Base-by-base conservation (phyloP, 305 asterid species). In the Rubia balearica region DNA sequence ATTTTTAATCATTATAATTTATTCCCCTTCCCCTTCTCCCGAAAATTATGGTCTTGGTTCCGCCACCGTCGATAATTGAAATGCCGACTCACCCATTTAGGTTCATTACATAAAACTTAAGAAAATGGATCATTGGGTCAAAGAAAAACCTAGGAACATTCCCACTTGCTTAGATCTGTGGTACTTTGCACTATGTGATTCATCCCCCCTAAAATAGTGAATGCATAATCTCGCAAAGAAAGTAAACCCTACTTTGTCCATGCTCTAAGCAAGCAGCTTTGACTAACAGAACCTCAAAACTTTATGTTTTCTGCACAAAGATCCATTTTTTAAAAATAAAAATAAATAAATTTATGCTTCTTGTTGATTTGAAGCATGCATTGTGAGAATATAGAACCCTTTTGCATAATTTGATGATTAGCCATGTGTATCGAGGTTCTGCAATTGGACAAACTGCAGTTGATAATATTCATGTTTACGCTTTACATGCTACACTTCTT, bases 241-340 rank as follows among this genome's bases (percentile, higher is more conserved):
- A 75, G 77, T 27, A 65, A 48, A 36, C 24, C 27, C 10, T 16
- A 6, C 56, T 38, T 30, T 30, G 17, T 70, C 21, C 9, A 30
- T 41, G 21, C 5, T 69, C 24, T 9, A 75, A 75, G 82, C 72
- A 71, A 75, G 64, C 70, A 64, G 65, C 75, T 73, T 64, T 69
- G 63, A 11, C 14, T 57, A 56, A 64, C 71, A 59, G 5, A 61
- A 14, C 43, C 45, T 38, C 22, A 1, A 63, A 63, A 19, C 41
- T 5, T 6, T 16, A 51, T 57, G 73, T 63, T 59, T 21, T 17
- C 12, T 38, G 30, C 30, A n/a, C 22, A 8, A 63, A 36, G 19
- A 17, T 17, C 49, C 30, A 0, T 0, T 63, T n/a, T 63, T 16
- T 0, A 16, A 33, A 13, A 7, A 8, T 16, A 53, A 60, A 9